These are phyloP conservation scores for Cryphonectria parasitica DNA, from an alignment of 2,329 filamentous ascomycete species.

Conservation along the genomic window DNA sequence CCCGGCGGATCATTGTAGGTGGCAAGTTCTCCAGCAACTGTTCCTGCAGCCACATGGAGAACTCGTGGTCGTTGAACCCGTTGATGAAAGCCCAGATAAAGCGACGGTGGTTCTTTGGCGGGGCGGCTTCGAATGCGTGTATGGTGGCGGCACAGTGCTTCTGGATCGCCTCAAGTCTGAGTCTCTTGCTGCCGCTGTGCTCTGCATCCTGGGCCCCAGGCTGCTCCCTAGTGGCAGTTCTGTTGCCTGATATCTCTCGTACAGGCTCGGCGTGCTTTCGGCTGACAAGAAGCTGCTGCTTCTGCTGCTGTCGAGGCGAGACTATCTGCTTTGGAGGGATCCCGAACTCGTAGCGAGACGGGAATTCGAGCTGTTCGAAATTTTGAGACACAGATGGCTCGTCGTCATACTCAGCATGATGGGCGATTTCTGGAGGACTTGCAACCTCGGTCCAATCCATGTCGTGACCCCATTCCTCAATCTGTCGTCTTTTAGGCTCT, in stretches of 20 bases:
- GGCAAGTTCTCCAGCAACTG: conserved; percentile 30
- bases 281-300: not conserved
- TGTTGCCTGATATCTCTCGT: not conserved
- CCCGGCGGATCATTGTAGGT: not conserved
- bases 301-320: not conserved
- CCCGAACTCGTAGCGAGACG: not conserved
- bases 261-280: not conserved
- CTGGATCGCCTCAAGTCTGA: conserved; percentile 28
- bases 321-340: not conserved
- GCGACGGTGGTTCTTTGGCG: conserved; percentile 5
- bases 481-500: not conserved
- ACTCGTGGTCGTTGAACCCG: conserved; percentile 29
- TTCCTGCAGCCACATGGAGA: conserved; percentile 32
- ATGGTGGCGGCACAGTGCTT: conserved; percentile 27
- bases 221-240: not conserved
- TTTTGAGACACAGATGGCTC: not conserved
- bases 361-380: not conserved
- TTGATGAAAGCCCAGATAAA: conserved; percentile 35
- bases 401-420: not conserved
- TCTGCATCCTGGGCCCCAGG: not conserved
- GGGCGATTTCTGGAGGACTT: not conserved
- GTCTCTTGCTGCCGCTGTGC: not conserved
- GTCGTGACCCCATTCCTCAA: not conserved
- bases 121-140: conserved; percentile 23
- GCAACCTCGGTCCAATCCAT: not conserved